Evolutionary conservation across 257 asterid species (phyloP).

Genomic region (Solanum rostratum): DNA sequence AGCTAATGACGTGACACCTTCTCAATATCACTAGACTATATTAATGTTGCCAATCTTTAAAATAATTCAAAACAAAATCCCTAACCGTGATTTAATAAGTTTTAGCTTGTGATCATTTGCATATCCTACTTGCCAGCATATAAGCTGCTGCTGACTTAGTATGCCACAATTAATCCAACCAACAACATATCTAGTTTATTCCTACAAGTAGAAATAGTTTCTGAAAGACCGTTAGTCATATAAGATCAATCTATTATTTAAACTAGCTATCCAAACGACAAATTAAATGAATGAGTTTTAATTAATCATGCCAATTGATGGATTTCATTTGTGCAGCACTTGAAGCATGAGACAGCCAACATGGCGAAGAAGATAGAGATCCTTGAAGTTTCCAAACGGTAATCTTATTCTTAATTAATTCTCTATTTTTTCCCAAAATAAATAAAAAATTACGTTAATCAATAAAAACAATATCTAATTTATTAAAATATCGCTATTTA

Average conservation of each 20-base stretch:
- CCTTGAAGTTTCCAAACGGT: slow-evolving; percentile 55
- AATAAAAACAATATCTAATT: too few relatives aligned
- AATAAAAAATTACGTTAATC: too few relatives aligned
- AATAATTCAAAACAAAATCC: neutral
- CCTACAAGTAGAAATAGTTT: too few relatives aligned
- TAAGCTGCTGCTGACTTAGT: too few relatives aligned
- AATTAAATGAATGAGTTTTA: neutral
- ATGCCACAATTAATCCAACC: neutral
- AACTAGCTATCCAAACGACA: too few relatives aligned
- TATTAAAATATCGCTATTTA: too few relatives aligned
- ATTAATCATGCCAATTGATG: neutral
- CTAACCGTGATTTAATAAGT: neutral
- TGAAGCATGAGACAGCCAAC: slow-evolving; percentile 36
- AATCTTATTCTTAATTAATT: neutral
- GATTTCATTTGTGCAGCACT: slow-evolving; percentile 25
- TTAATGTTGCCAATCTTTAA: neutral
- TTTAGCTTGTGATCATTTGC: neutral
- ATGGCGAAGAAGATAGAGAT: slow-evolving; percentile 51
- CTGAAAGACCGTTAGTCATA: too few relatives aligned
- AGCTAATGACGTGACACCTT: too few relatives aligned
- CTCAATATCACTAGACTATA: too few relatives aligned
- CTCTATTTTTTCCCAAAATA: neutral
- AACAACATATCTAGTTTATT: neutral
- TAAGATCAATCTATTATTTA: too few relatives aligned
- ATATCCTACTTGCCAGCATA: neutral